Percentiles rank a stretch among this genome's conserved stretches.
phyloP scores from a whole-genome alignment of 176 grass and related monocot species.

The Puccinellia tenuiflora region DNA sequence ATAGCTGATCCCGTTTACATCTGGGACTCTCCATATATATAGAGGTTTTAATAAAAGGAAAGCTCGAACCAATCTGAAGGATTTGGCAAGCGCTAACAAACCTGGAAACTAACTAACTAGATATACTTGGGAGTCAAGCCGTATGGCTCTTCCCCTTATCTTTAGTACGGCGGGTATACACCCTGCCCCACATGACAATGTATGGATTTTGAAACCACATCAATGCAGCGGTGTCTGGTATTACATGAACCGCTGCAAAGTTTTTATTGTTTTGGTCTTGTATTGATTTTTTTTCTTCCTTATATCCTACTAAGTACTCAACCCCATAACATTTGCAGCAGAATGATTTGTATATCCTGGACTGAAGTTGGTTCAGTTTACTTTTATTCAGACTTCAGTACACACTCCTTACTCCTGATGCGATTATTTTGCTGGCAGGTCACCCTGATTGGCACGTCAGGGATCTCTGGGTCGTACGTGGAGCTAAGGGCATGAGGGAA shows the following conservation, averaged over 20 bases:
- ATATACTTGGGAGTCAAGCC: background rate
- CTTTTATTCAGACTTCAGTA: background rate
- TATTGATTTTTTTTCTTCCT: background rate
- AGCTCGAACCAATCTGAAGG: background rate
- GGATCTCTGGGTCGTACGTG: constrained; percentile 93
- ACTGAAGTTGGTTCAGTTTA: background rate
- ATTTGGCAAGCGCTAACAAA: background rate
- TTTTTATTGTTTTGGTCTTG: background rate
- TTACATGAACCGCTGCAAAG: too few species aligned
- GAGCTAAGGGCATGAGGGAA: constrained; percentile 71
- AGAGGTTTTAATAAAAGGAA: background rate
- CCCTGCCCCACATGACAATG: background rate
- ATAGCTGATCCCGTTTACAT: background rate
- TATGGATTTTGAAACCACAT: background rate
- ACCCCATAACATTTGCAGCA: background rate
- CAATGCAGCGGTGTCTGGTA: background rate
- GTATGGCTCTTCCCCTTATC: background rate
- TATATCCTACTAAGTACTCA: background rate
- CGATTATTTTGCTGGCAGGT: constrained; percentile 45
- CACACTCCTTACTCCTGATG: background rate
- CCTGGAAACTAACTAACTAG: background rate
- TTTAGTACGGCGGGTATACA: background rate
- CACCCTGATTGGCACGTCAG: constrained; percentile 82
- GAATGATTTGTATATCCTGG: background rate
- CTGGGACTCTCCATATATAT: background rate